Base-by-base conservation (phyloP, 768 basidiomycete genomes). In the Saitozyma podzolica region DNA sequence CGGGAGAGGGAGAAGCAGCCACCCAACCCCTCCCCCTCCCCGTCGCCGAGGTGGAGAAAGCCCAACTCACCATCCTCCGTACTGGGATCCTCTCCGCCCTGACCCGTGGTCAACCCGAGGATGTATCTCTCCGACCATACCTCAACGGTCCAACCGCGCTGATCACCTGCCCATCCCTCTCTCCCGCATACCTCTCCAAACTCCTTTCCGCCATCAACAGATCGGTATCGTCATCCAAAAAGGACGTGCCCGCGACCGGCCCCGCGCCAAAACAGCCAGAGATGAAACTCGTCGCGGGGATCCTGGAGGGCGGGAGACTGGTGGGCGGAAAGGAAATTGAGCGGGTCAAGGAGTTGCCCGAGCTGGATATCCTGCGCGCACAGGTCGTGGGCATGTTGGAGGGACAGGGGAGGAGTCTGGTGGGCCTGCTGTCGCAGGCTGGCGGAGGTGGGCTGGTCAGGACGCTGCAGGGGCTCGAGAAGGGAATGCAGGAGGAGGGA, bases 341-440 rank as follows among this genome's bases (percentile, higher is more conserved):
- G 73, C 83, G 85, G 13, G 85, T 92, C 6, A 85, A 87, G 40
- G 85, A 86, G 69, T 80, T 95, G 56, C 93, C 92, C 19, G 85
- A 88, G 50, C 79, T 95, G 72, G 88, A 89, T 45, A 87, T 86
- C 2, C 78, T 96, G 63, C 81, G 89, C 56, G 87, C 87, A 16
- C 92, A 95, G 79, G 84, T 97, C 59, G 88, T 94, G 13, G 93
- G 92, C 8, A 65, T 96, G 80, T 77, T 97, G 63, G 88, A 88
- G 61, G 83, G 86, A 13, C 91, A 90, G 50, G 87, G 85, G 10
- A 82, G 85, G 64, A 88, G 90, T 78, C 82, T 94, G 52, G 85
- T 89, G 4, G 87, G 85, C 52, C 84, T 90, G 49, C 77, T 91
- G 61, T 84, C 83, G 60, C 85, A 88, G 74, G 88, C 88, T 47